Conservation (phyloP, 2,329 filamentous ascomycete genomes). For the Aspergillus pseudoglaucus region DNA sequence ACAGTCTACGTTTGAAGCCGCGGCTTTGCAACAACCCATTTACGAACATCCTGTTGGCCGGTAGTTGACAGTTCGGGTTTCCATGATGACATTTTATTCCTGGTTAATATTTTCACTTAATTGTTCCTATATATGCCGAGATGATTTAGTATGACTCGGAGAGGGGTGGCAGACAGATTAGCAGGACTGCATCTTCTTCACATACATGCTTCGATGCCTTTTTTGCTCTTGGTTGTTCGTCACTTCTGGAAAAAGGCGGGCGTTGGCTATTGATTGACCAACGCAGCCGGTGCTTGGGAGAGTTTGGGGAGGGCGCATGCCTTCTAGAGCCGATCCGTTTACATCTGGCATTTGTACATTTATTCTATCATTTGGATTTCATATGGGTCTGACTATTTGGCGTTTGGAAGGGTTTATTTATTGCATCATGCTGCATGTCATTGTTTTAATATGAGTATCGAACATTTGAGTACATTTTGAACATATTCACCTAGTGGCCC, state of each 20-base stretch:
- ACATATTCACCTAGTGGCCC: no score
- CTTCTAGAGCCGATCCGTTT: no score
- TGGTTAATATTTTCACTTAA: slow-evolving; percentile 7
- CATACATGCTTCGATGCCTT: slow-evolving; percentile 1
- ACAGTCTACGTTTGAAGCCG: slow-evolving; percentile 29
- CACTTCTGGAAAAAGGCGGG: slow-evolving; percentile 1
- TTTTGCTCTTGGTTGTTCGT: not conserved
- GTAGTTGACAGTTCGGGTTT: not conserved
- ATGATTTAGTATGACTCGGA: slow-evolving; percentile 16
- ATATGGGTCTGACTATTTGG: slow-evolving; percentile 15
- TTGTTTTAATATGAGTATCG: not conserved
- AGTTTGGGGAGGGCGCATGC: not conserved
- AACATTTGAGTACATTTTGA: not conserved
- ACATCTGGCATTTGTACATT: slow-evolving; percentile 22
- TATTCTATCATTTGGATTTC: slow-evolving; percentile 4
- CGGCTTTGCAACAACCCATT: slow-evolving; percentile 27
- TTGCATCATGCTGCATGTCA: slow-evolving; percentile 5
- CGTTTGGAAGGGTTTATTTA: slow-evolving; percentile 13
- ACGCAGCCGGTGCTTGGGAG: not conserved
- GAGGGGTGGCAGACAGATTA: slow-evolving; percentile 1
- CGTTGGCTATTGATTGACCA: slow-evolving; percentile 6
- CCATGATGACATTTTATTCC: slow-evolving; percentile 2
- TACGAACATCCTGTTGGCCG: slow-evolving; percentile 12
- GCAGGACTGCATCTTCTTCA: slow-evolving; percentile 1
- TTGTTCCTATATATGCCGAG: slow-evolving; percentile 17